Evolutionary conservation across 2,329 filamentous ascomycete species (phyloP).

Genomic region (Tolypocladium paradoxum): DNA sequence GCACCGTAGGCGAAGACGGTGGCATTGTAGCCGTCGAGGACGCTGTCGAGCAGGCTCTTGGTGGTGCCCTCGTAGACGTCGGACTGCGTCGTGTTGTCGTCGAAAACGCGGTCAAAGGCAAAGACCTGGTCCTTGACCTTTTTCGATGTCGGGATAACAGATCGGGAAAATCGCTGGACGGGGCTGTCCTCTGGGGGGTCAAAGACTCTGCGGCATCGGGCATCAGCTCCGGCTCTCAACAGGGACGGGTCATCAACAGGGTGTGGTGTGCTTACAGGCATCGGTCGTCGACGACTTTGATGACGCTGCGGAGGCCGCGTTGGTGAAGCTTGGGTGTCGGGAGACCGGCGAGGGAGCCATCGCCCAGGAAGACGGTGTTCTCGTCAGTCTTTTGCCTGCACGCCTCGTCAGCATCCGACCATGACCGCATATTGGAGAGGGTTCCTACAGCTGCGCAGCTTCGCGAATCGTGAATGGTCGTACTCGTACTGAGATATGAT

Average conservation of each 20-base stretch:
- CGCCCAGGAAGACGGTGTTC: conserved; percentile 84
- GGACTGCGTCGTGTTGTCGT: conserved; percentile 83
- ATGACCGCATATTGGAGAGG: background rate
- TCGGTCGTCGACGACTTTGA: conserved; percentile 93
- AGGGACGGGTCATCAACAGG: background rate
- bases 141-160: conserved; percentile 73
- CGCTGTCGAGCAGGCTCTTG: conserved; percentile 79
- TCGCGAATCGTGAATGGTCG: conserved; percentile 77
- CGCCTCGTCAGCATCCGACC: conserved; percentile 2
- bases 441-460: conserved; percentile 70
- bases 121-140: conserved; percentile 97
- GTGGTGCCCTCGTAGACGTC: conserved; percentile 96
- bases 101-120: conserved; percentile 91
- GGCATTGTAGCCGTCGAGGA: conserved; percentile 95
- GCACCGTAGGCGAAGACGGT: conserved; percentile 98
- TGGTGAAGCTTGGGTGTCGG: conserved; percentile 76
- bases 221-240: conserved; percentile 4
- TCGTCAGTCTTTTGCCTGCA: conserved; percentile 61
- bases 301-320: conserved; percentile 79
- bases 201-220: conserved; percentile 60
- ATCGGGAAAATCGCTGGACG: conserved; percentile 75
- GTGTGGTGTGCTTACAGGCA: conserved; percentile 61
- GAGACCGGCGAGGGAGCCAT: conserved; percentile 82
- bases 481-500: conserved; percentile 46
- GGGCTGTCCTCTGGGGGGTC: conserved; percentile 94